Percentiles rank a stretch among this genome's conserved stretches.
Conservation (phyloP, 495 filamentous ascomycete genomes). For the Neurospora sp. region DNA sequence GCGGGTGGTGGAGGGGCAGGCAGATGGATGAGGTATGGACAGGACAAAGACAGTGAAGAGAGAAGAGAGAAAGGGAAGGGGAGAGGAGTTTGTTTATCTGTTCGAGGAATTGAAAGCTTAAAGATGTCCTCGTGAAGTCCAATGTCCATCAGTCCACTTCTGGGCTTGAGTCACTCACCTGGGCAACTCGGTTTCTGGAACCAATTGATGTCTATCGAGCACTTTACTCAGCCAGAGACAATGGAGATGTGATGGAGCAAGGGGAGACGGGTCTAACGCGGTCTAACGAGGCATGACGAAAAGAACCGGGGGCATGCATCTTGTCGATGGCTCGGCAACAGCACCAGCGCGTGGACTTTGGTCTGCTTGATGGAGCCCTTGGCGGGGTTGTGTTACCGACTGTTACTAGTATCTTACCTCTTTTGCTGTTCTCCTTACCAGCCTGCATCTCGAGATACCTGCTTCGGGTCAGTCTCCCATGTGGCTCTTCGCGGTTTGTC, state of each 20-base stretch:
- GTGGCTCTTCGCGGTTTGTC: neutral
- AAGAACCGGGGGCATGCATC: neutral
- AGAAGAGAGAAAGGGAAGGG: neutral
- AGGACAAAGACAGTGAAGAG: neutral
- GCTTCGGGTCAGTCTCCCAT: neutral
- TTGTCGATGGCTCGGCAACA: neutral
- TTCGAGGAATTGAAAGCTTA: neutral
- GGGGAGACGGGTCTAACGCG: neutral
- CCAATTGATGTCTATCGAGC: neutral
- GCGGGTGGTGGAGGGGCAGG: neutral
- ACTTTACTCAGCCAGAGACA: neutral
- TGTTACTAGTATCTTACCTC: neutral
- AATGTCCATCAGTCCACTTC: neutral
- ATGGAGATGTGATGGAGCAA: neutral
- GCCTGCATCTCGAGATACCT: neutral
- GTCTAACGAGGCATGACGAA: neutral
- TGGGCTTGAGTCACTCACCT: neutral
- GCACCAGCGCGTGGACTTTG: neutral
- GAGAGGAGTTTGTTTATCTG: neutral
- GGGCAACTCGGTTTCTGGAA: neutral
- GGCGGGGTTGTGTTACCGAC: neutral
- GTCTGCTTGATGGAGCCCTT: neutral
- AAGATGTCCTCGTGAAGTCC: neutral
- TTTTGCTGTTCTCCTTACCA: neutral
- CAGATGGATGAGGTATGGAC: neutral